Evolutionary conservation across 2,329 filamentous ascomycete genomes (phyloP), one percentile per base, ranked within the genome.

Genomic region (Didymella glomerata): DNA sequence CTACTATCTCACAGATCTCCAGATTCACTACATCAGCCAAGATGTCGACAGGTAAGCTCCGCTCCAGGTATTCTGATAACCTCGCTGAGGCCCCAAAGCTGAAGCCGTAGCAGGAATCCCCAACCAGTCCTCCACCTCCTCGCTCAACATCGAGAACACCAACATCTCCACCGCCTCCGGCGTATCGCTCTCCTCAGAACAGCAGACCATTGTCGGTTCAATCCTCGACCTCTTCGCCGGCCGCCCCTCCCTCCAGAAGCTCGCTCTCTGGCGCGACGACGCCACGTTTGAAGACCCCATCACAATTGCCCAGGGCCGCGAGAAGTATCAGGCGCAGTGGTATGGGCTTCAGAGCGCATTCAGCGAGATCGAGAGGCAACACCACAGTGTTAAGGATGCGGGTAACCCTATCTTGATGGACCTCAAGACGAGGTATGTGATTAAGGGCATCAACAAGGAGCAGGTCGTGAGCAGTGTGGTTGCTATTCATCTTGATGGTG

Each of bases 191-290:
- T 79, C 78, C 18, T 64, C 77, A 0, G 69, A 80, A 20, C 85
- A 88, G 67, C 82, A 83, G 60, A 80, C 85, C 0, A 59, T 88
- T 30, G 82, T 88, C 13, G 84, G 84, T 57, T 84, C 82, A 45
- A 80, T 89, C 14, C 80, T 89, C 24, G 86, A 89, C 68, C 82
- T 89, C 47, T 89, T 88, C 69, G 83, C 84, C 32, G 86, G 86
- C 45, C 80, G 82, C 18, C 85, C 86, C 0, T 85, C 84, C 2
- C 79, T 87, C 2, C 80, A 81, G 40, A 87, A 88, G 69, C 80
- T 89, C 45, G 76, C 79, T 14, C 79, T 89, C 24, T 89, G 86
- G 87, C 79, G 78, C 48, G 84, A 84, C 57, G 80, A 84, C 36
- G 86, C 81, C 8, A 81, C 79, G 0, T 89, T 89, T 72, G 73